Base-by-base conservation (phyloP, 2,329 filamentous ascomycete species). In the Fusarium hostae region DNA sequence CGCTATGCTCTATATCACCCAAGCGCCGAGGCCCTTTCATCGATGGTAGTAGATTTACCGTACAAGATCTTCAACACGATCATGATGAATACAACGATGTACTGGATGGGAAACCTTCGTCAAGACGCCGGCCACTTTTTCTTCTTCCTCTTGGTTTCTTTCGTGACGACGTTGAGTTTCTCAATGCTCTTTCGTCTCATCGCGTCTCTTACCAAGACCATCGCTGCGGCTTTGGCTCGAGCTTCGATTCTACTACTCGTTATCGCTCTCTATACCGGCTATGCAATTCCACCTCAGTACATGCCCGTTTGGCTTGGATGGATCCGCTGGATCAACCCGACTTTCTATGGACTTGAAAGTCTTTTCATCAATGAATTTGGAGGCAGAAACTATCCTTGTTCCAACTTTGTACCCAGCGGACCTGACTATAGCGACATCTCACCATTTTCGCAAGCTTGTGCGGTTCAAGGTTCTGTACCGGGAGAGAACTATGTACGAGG, bases 81-180 rank as follows among this genome's bases (percentile, higher is more conserved):
- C 9, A 79, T 92, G 51, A 67, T 76, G 58, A 77, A 75, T 13
- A 66, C 66, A 0, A 68, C 86, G 1, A 79, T 92, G 4, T 92
- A 92, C 79, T 92, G 92, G 77, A 87, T 92, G 87, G 87, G 87
- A 0, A 87, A 90, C 86, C 8, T 92, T 87, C 20, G 87, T 90
- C 80, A 80, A 88, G 55, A 86, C 85, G 66, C 90, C 0, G 83
- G 82, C 0, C 78, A 81, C 6, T 87, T 86, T 75, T 86, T 86
- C 76, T 85, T 82, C 70, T 87, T 84, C 69, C 76, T 83, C 3
- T 68, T 87, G 3, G 77, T 87, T n/a, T 82, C 83, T 10, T 84
- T 91, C 74, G 78, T 84, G 44, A 84, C 86, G 13, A 90, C 88
- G 0, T 76, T 92, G 69, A 85, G 86, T 56, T 91, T 91, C 88